Percentiles rank a stretch among this genome's conserved stretches.
Evolutionary conservation across 371 early-diverging fungal species (phyloP).

Genomic region (Mortierella sp.): DNA sequence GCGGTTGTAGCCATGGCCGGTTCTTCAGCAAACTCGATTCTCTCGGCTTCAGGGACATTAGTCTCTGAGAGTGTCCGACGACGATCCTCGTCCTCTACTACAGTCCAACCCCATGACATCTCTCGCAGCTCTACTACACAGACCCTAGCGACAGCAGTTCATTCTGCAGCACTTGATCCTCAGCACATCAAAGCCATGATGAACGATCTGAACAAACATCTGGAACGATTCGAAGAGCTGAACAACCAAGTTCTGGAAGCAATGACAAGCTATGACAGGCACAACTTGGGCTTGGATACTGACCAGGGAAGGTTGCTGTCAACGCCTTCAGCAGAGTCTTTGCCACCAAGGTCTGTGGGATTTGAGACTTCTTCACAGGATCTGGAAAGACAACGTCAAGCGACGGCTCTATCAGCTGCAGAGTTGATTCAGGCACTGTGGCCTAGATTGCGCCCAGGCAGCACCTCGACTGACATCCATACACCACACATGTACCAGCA

Average conservation of each 20-base stretch:
- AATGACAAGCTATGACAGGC: constrained; percentile 8
- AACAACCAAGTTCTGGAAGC: constrained; percentile 33
- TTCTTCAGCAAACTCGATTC: constrained; percentile 8
- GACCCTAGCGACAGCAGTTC: not conserved
- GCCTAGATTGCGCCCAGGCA: constrained; percentile 8
- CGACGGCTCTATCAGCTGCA: constrained; percentile 3
- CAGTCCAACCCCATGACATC: not conserved
- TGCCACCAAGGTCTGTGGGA: not conserved
- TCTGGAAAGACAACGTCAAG: constrained; percentile 18
- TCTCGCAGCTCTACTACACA: constrained; percentile 6
- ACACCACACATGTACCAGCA: not conserved
- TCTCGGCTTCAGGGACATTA: constrained; percentile 16
- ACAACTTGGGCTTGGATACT: not conserved
- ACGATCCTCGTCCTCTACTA: not conserved
- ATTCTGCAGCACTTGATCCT: constrained; percentile 9
- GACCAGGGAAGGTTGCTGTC: too few relatives aligned
- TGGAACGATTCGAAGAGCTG: constrained; percentile 23
- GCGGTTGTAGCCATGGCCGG: not conserved
- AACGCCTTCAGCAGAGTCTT: not conserved
- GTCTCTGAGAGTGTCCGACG: constrained; percentile 1
- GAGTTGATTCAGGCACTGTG: constrained; percentile 11
- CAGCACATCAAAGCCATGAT: constrained; percentile 14
- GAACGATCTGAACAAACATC: constrained; percentile 7
- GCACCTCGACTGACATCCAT: not conserved
- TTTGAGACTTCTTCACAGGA: not conserved